Evolutionary conservation across 1,284 basidiomycete genomes (phyloP).

Genomic region (Malassezia brasiliensis): DNA sequence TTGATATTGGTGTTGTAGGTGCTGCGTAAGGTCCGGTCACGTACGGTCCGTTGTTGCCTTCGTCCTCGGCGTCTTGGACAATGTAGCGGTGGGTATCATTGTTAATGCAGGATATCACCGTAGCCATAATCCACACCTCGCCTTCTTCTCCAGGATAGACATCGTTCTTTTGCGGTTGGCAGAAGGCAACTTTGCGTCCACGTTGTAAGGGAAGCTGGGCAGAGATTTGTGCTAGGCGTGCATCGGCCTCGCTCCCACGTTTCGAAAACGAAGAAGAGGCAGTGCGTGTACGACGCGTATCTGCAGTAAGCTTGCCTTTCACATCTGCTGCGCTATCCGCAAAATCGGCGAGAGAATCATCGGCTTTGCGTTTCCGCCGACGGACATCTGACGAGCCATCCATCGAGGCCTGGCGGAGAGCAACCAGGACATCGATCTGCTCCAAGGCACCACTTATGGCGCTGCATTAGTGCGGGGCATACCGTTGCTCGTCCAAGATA

Average conservation of each 20-base stretch:
- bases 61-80: slow-evolving; percentile 29
- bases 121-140: slow-evolving; percentile 37
- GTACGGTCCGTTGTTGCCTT: slow-evolving; percentile 13
- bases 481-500: slow-evolving; percentile 27
- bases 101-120: slow-evolving; percentile 28
- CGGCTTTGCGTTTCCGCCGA: slow-evolving; percentile 14
- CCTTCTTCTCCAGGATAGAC: slow-evolving; percentile 19
- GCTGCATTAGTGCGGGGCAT: slow-evolving; percentile 3
- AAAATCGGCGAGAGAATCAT: slow-evolving; percentile 1
- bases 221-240: not conserved
- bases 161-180: slow-evolving; percentile 18
- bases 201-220: slow-evolving; percentile 26
- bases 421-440: slow-evolving; percentile 31
- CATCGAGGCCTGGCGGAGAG: slow-evolving; percentile 25
- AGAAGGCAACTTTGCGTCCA: slow-evolving; percentile 30
- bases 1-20: slow-evolving; percentile 32
- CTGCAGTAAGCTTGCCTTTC: not conserved
- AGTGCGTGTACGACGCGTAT: not conserved
- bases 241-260: not conserved
- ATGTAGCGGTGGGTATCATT: slow-evolving; percentile 29
- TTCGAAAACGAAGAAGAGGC: not conserved
- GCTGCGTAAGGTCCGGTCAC: slow-evolving; percentile 9
- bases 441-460: slow-evolving; percentile 35
- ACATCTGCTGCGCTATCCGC: not conserved
- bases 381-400: slow-evolving; percentile 1